These are phyloP conservation scores for Phalaenopsis hybrid DNA, from an alignment of 116 monocot genomes.

Conservation along the genomic window DNA sequence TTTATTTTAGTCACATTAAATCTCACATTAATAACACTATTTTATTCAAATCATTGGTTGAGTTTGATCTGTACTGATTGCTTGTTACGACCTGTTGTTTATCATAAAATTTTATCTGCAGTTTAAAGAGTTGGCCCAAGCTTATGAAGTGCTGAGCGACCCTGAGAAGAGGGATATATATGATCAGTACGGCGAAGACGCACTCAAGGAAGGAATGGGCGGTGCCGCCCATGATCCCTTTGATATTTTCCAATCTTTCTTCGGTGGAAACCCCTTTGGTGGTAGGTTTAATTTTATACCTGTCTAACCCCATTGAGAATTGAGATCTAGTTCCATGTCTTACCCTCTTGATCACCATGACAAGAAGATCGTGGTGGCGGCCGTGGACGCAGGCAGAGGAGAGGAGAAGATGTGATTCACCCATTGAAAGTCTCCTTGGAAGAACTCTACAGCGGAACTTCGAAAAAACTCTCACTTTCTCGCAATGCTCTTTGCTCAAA, in stretches of 20 bases:
- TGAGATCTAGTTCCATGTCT: too few relatives aligned
- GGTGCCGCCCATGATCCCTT: slow-evolving; percentile 76
- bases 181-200: slow-evolving; percentile 93
- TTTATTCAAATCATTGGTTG: too few relatives aligned
- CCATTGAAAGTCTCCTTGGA: slow-evolving; percentile 76
- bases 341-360: not conserved
- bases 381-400: slow-evolving; percentile 72
- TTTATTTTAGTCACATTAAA: too few relatives aligned
- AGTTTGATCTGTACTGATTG: too few relatives aligned
- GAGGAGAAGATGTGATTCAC: slow-evolving; percentile 86
- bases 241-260: slow-evolving; percentile 89
- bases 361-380: slow-evolving; percentile 55
- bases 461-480: slow-evolving; percentile 27
- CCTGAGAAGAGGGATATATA: slow-evolving; percentile 88
- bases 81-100: too few relatives aligned
- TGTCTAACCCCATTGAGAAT: not conserved
- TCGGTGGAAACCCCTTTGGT: slow-evolving; percentile 80
- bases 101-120: slow-evolving; percentile 15
- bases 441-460: slow-evolving; percentile 73
- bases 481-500: slow-evolving; percentile 64
- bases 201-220: slow-evolving; percentile 94
- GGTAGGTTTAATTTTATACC: slow-evolving; percentile 21
- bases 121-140: slow-evolving; percentile 84
- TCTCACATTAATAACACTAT: too few relatives aligned
- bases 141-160: slow-evolving; percentile 80